Conservation (phyloP, 768 basidiomycete genomes). For the Trametes coccinea region DNA sequence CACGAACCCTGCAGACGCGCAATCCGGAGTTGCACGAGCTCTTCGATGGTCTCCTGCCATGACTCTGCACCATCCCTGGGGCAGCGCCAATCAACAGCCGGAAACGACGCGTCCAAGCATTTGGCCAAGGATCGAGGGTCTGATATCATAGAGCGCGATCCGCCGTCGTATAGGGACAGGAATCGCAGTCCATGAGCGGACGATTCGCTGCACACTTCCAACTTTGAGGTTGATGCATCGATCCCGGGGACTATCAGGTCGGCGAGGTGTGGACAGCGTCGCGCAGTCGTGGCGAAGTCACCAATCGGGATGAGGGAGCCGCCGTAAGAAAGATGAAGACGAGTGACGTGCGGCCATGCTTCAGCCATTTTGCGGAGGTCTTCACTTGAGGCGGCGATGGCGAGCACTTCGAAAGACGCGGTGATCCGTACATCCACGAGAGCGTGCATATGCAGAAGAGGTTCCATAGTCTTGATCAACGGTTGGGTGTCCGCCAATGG, state of each 20-base stretch:
- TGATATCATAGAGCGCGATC: constrained; percentile 7
- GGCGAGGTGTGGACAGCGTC: background rate
- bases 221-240: background rate
- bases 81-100: constrained; percentile 13
- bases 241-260: constrained; percentile 13
- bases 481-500: background rate
- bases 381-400: constrained; percentile 4
- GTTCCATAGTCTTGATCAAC: constrained; percentile 1
- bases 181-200: constrained; percentile 1
- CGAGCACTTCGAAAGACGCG: background rate
- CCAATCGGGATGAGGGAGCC: background rate
- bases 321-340: constrained; percentile 7
- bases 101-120: constrained; percentile 12
- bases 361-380: constrained; percentile 9
- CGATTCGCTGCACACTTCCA: background rate
- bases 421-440: constrained; percentile 4
- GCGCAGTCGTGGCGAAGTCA: constrained; percentile 4
- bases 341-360: constrained; percentile 13
- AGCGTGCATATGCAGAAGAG: constrained; percentile 11
- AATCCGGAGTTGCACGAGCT: constrained; percentile 11
- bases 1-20: background rate
- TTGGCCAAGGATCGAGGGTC: constrained; percentile 4
- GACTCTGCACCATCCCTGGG: constrained; percentile 5
- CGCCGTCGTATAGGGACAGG: constrained; percentile 6
- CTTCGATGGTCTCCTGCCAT: constrained; percentile 15